A percentile compares a stretch with the other conserved stretches of the same genome.
These are phyloP conservation scores for Myriosclerotinia duriaeana DNA, from an alignment of 2,329 filamentous ascomycete species.

Conservation along the genomic window DNA sequence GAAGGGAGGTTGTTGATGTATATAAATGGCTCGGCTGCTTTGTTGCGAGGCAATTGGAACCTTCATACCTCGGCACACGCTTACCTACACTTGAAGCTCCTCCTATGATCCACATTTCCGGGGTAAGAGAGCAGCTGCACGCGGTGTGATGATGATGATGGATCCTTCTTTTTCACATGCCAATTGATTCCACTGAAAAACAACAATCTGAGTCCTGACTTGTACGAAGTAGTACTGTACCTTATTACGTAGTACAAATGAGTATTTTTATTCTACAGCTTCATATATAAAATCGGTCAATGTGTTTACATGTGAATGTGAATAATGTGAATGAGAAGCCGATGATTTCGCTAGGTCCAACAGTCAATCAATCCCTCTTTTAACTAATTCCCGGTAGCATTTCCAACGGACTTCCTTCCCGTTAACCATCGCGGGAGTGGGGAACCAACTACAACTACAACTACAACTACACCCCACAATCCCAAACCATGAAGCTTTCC, in stretches of 20 bases:
- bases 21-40: conserved; percentile 5
- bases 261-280: too few relatives aligned
- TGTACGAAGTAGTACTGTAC: neutral
- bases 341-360: too few relatives aligned
- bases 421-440: neutral
- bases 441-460: neutral
- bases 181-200: neutral
- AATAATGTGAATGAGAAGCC: too few relatives aligned
- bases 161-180: conserved; percentile 12
- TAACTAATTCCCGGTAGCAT: neutral
- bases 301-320: too few relatives aligned
- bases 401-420: neutral
- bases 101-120: conserved; percentile 23
- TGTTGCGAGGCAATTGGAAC: neutral
- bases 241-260: neutral
- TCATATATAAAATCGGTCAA: too few relatives aligned
- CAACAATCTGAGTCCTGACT: neutral
- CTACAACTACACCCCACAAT: neutral
- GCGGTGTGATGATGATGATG: conserved; percentile 15
- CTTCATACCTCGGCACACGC: conserved; percentile 22
- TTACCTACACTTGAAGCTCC: conserved; percentile 2
- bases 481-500: neutral
- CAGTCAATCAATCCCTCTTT: too few relatives aligned
- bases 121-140: conserved; percentile 12
- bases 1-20: neutral